Conservation (phyloP, 2,329 filamentous ascomycete genomes). For the Lachnellula arida region DNA sequence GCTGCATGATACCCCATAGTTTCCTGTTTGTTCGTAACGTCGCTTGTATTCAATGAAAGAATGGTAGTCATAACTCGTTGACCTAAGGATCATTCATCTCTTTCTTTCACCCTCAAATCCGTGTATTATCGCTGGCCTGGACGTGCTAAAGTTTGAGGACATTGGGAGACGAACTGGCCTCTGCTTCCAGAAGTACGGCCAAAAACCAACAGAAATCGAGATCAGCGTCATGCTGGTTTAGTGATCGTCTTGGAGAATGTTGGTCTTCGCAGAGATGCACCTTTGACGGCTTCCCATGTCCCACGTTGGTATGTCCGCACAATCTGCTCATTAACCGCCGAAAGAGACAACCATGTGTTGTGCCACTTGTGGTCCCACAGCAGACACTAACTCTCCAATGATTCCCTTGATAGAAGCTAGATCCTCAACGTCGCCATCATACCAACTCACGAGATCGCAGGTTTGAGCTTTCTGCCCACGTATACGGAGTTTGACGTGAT, state of each 20-base stretch:
- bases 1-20: background rate
- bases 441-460: conserved; percentile 56
- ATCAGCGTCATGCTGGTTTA: too few relatives aligned
- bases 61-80: too few relatives aligned
- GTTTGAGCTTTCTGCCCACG: conserved; percentile 37
- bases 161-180: too few relatives aligned
- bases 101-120: background rate
- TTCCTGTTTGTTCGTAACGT: background rate
- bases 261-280: too few relatives aligned
- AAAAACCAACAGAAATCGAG: too few relatives aligned
- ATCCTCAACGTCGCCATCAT: conserved; percentile 45
- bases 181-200: too few relatives aligned
- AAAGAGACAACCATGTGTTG: conserved; percentile 56
- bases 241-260: too few relatives aligned
- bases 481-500: conserved; percentile 49
- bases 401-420: conserved; percentile 51
- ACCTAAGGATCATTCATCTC: background rate
- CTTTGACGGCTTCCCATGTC: too few relatives aligned
- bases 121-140: too few relatives aligned
- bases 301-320: too few relatives aligned
- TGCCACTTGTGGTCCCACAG: conserved; percentile 57
- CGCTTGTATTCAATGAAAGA: background rate
- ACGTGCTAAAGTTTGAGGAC: too few relatives aligned
- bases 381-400: conserved; percentile 63
- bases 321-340: conserved; percentile 3